These are phyloP conservation scores for Artemisia annua DNA, from an alignment of 129 eudicot genomes.

Conservation along the genomic window DNA sequence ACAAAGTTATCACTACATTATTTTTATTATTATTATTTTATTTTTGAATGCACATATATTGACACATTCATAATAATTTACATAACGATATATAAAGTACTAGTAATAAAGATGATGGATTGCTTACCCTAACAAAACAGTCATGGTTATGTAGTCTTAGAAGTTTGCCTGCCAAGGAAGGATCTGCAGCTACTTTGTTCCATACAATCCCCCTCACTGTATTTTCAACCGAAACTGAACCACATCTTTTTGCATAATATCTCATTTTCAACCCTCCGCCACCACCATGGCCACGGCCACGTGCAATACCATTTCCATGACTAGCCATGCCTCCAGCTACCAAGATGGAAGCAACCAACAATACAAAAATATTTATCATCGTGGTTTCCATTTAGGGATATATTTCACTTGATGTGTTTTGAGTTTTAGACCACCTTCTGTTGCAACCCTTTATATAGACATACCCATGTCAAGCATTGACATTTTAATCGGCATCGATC, in stretches of 20 bases:
- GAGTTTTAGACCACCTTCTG: constrained; percentile 2
- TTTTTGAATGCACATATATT: too few species aligned
- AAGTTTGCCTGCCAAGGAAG: constrained; percentile 44
- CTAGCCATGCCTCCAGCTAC: constrained; percentile 26
- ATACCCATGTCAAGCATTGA: constrained; percentile 1
- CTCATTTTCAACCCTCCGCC: constrained; percentile 19
- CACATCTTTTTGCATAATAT: constrained; percentile 40
- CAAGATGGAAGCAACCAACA: constrained; percentile 31
- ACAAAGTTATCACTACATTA: too few species aligned
- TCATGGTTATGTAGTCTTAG: constrained; percentile 59
- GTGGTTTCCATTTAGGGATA: constrained; percentile 12
- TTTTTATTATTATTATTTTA: too few species aligned
- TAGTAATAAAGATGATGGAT: neutral
- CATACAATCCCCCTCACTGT: constrained; percentile 40
- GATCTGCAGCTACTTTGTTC: constrained; percentile 38
- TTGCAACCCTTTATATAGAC: constrained; percentile 30
- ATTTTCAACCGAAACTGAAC: constrained; percentile 31
- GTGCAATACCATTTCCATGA: too few species aligned
- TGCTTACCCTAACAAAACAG: constrained; percentile 60
- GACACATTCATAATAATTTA: neutral
- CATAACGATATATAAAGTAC: neutral
- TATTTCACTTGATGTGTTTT: constrained; percentile 12
- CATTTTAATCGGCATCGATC: neutral
- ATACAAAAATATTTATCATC: constrained; percentile 20
- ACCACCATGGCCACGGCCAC: neutral